phyloP scores from a whole-genome alignment of 495 filamentous ascomycete genomes.

The Penicillium coprophilum region DNA sequence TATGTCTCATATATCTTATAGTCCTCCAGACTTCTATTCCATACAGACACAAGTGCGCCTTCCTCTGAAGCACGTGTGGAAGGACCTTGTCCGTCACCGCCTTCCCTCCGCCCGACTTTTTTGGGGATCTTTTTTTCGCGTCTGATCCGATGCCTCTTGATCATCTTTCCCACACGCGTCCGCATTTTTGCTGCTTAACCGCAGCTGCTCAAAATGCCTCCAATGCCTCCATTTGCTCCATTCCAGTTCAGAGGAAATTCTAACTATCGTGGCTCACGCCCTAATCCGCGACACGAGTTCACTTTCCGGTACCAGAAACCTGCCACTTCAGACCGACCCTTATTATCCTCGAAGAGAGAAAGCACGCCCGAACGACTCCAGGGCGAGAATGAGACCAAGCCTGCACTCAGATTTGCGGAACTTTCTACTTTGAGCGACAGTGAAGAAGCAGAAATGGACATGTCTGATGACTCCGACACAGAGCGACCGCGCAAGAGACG shows the following conservation, averaged over 20 bases:
- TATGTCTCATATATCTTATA: no score
- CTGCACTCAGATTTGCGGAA: slow-evolving; percentile 42
- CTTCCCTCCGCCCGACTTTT: slow-evolving; percentile 6
- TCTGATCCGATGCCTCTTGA: neutral
- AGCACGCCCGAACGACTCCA: slow-evolving; percentile 40
- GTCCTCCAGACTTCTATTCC: no score
- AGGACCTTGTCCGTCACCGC: slow-evolving; percentile 8
- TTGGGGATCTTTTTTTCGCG: slow-evolving; percentile 7
- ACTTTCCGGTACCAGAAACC: slow-evolving; percentile 45
- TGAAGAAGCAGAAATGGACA: slow-evolving; percentile 69
- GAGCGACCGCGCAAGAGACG: slow-evolving; percentile 51
- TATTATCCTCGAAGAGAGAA: slow-evolving; percentile 40
- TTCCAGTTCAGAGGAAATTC: slow-evolving; percentile 44
- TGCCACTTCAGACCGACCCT: slow-evolving; percentile 46
- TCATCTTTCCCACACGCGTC: neutral
- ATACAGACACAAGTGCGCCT: no score
- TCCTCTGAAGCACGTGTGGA: neutral
- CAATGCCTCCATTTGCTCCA: slow-evolving; percentile 17
- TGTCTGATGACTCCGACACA: slow-evolving; percentile 48
- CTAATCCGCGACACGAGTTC: slow-evolving; percentile 37
- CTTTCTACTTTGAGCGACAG: slow-evolving; percentile 67
- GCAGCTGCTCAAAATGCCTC: slow-evolving; percentile 18
- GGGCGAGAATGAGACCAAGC: slow-evolving; percentile 27
- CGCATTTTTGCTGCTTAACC: neutral
- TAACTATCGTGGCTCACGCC: slow-evolving; percentile 28